Evolutionary conservation across 495 filamentous ascomycete species (phyloP).

Genomic region (Staphylotrichum tortipilum): DNA sequence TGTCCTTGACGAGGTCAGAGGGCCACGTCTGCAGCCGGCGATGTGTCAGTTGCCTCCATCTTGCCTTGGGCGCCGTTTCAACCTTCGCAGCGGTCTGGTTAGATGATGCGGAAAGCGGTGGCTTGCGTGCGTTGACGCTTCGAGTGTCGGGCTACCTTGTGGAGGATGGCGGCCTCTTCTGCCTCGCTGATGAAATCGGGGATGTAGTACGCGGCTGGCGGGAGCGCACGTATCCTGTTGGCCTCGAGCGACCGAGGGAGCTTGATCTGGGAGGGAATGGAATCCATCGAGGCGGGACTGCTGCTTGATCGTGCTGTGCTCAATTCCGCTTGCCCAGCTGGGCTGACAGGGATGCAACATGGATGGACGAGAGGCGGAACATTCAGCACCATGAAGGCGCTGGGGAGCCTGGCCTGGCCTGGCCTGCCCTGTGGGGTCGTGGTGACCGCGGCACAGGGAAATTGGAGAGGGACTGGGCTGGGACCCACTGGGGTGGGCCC

Average conservation of each 20-base stretch:
- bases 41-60: conserved; percentile 77
- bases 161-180: conserved; percentile 63
- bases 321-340: no score
- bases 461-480: conserved; percentile 4
- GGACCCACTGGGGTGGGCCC: neutral
- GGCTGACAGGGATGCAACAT: no score
- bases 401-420: neutral
- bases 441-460: conserved; percentile 6
- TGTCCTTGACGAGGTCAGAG: conserved; percentile 63
- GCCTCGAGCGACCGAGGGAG: conserved; percentile 41
- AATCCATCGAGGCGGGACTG: conserved; percentile 3
- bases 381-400: neutral
- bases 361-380: neutral
- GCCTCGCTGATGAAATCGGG: conserved; percentile 70
- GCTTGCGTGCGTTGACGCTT: neutral
- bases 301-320: no score
- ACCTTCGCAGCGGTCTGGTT: conserved; percentile 30
- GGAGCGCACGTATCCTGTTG: conserved; percentile 50
- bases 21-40: conserved; percentile 89
- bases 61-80: conserved; percentile 56
- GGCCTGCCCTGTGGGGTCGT: no score
- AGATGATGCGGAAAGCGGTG: conserved; percentile 11
- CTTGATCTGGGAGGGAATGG: conserved; percentile 4
- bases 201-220: conserved; percentile 72
- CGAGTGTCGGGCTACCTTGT: conserved; percentile 45